phyloP scores from a whole-genome alignment of 2,329 filamentous ascomycete genomes.

The Pseudovirgaria hyperparasitica region DNA sequence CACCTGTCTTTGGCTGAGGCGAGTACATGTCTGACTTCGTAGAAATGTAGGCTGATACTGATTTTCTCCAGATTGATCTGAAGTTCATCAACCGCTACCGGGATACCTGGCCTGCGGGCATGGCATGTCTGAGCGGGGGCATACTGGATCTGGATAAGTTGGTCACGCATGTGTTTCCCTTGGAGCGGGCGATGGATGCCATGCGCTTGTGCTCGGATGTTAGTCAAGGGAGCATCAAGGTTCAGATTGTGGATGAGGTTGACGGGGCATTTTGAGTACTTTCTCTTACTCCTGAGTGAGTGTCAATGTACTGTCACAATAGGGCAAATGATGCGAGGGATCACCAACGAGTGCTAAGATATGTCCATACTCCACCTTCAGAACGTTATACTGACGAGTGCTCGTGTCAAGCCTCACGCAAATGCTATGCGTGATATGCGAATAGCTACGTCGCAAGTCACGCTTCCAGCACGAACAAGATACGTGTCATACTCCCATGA shows the following conservation, averaged over 20 bases:
- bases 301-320: too few relatives aligned
- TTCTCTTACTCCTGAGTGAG: too few relatives aligned
- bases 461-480: too few relatives aligned
- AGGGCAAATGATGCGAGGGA: too few relatives aligned
- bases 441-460: too few relatives aligned
- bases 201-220: constrained; percentile 40
- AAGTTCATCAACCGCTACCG: constrained; percentile 60
- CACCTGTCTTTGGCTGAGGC: constrained; percentile 50
- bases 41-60: background rate
- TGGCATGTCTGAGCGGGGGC: constrained; percentile 45
- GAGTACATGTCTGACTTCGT: constrained; percentile 3
- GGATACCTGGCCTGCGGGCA: constrained; percentile 56
- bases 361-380: too few relatives aligned
- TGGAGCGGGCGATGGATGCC: constrained; percentile 49
- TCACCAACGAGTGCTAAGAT: too few relatives aligned
- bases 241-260: constrained; percentile 42
- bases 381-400: too few relatives aligned
- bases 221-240: constrained; percentile 44
- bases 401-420: too few relatives aligned
- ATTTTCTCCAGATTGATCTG: constrained; percentile 42
- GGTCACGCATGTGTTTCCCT: constrained; percentile 49
- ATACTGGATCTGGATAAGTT: constrained; percentile 49
- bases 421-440: too few relatives aligned
- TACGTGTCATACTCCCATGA: too few relatives aligned
- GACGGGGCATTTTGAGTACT: constrained; percentile 15